A percentile compares a stretch with the other conserved stretches of the same genome.
Conservation (phyloP, 768 basidiomycete species). For the Serendipita sp. region DNA sequence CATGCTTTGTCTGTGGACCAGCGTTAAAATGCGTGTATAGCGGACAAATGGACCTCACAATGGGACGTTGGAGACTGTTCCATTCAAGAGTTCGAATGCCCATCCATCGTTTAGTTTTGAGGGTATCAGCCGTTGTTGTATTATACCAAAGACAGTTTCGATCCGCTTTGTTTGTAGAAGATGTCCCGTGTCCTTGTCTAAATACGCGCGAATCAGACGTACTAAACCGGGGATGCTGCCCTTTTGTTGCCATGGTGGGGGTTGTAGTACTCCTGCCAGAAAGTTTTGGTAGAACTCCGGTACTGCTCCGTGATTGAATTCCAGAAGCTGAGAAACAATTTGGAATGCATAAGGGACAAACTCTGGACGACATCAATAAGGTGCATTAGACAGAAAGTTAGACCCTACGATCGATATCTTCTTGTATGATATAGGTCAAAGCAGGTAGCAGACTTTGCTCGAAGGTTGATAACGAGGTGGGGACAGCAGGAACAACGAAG, state of each 20-base stretch:
- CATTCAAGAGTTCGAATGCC: conserved; percentile 80
- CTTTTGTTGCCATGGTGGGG: conserved; percentile 80
- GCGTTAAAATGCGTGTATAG: background rate
- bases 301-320: conserved; percentile 45
- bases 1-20: conserved; percentile 37
- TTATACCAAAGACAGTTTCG: conserved; percentile 64
- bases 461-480: conserved; percentile 52
- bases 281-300: conserved; percentile 67
- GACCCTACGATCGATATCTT: conserved; percentile 77
- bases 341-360: conserved; percentile 98
- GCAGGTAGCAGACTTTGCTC: conserved; percentile 73
- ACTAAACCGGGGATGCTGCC: conserved; percentile 92
- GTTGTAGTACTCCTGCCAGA: conserved; percentile 69
- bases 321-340: conserved; percentile 88
- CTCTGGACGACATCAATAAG: conserved; percentile 34
- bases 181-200: conserved; percentile 48
- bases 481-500: conserved; percentile 63
- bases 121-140: conserved; percentile 80
- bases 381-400: background rate
- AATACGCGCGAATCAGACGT: conserved; percentile 69
- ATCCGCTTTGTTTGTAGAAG: conserved; percentile 63
- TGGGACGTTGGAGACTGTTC: conserved; percentile 54
- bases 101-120: conserved; percentile 77
- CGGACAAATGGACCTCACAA: conserved; percentile 37
- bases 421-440: conserved; percentile 73